Evolutionary conservation across 768 basidiomycete genomes (phyloP), one percentile per base, ranked within the genome.

Genomic region (Amanita exitialis): DNA sequence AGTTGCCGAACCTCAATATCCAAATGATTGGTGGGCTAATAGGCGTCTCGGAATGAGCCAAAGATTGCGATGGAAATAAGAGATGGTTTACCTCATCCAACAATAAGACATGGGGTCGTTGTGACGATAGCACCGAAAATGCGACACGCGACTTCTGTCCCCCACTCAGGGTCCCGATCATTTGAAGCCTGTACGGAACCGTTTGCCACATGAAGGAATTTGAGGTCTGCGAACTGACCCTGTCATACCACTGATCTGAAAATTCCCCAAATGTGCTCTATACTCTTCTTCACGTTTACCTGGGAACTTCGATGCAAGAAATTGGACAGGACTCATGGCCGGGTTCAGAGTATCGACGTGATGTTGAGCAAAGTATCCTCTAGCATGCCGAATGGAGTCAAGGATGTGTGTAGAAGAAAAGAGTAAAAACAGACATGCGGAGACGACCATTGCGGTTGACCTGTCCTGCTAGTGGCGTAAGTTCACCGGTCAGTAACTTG

Each of bases 241-340:
- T 1, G 93, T 95, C 81, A 95, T 84, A 38, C 93, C 92, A 54
- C 90, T 96, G 59, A 97, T 95, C 59, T 96, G 94, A 72, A 98
- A 96, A 53, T 94, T 92, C 5, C 95, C 96, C 10, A 99, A 75
- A 69, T 98, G 96, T n/a, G 69, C 66, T 54, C 96, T 78, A 64
- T 98, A 98, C 64, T 97, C 96, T 65, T 97, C 95, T 66, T 98
- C 96, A 5, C 78, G 90, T 67, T 85, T 86, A 0, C 96, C 95
- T 1, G 96, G 96, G 73, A 88, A 97, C 60, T 80, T 89, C 20
- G 83, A 81, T 12, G 91, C 90, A 27, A 99, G 71, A 71, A 96
- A 97, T 59, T 90, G 86, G 8, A 98, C 96, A 0, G 95, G 90
- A n/a, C 82, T 84, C 80, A 96, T 78, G 3, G 75, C 74, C 1